phyloP scores from a whole-genome alignment of 2,329 filamentous ascomycete species.

The Trichophyton rubrum region DNA sequence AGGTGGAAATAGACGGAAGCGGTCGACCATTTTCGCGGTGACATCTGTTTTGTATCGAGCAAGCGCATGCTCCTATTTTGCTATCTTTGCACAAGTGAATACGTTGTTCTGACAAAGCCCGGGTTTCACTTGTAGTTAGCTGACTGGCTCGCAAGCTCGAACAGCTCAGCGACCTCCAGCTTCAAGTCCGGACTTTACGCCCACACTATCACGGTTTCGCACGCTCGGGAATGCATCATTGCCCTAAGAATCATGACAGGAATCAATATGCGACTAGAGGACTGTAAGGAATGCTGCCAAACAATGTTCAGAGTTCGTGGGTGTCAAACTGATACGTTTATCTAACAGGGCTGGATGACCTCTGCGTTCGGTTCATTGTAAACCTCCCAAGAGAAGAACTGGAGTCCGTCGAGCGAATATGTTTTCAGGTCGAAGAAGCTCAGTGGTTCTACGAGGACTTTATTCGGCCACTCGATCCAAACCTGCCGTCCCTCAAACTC shows the following conservation, averaged over 20 bases:
- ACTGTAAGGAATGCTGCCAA: conserved; percentile 46
- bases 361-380: conserved; percentile 95
- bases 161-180: not conserved
- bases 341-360: conserved; percentile 75
- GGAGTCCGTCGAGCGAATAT: conserved; percentile 80
- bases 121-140: not conserved
- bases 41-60: not conserved
- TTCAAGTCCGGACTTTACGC: not conserved
- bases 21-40: not conserved
- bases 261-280: conserved; percentile 74
- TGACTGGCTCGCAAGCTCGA: not conserved
- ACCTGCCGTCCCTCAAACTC: conserved; percentile 71
- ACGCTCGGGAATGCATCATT: conserved; percentile 47
- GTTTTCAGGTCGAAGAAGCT: conserved; percentile 96
- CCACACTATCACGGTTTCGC: not conserved
- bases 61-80: not conserved
- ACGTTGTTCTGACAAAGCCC: not conserved
- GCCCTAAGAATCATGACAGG: conserved; percentile 55
- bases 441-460: conserved; percentile 99
- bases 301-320: not conserved
- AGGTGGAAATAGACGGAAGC: not conserved
- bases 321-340: conserved; percentile 6
- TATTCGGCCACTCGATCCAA: conserved; percentile 76
- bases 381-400: conserved; percentile 90
- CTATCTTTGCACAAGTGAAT: not conserved